phyloP scores from a whole-genome alignment of 805 yeast genomes.

The Zygosaccharomyces siamensis region DNA sequence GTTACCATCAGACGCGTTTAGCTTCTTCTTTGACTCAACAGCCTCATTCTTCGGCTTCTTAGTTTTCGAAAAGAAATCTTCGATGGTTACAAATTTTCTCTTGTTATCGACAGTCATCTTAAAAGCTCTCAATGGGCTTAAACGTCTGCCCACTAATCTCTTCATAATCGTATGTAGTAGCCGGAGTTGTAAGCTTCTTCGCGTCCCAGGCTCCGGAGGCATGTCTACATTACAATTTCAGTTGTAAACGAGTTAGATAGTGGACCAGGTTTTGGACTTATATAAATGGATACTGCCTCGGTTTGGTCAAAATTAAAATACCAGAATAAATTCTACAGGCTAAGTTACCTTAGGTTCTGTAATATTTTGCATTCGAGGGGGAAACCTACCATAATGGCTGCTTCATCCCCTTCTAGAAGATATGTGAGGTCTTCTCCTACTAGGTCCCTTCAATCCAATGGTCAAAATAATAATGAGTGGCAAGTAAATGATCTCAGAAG shows the following conservation, averaged over 20 bases:
- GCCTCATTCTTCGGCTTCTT: conserved; percentile 5
- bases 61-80: conserved; percentile 20
- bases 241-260: not conserved
- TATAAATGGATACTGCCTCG: not conserved
- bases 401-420: conserved; percentile 5
- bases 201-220: not conserved
- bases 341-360: not conserved
- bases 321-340: not conserved
- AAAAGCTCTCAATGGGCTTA: not conserved
- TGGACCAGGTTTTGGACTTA: not conserved
- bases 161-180: not conserved
- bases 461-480: not conserved
- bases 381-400: conserved; percentile 2
- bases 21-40: not conserved
- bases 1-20: conserved; percentile 9
- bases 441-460: conserved; percentile 9
- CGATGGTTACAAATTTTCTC: conserved; percentile 16
- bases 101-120: conserved; percentile 14
- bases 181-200: conserved; percentile 1
- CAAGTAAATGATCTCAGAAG: conserved; percentile 1
- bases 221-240: not conserved
- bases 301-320: not conserved
- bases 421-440: conserved; percentile 1
- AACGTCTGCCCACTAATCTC: not conserved
- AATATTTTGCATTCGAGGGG: not conserved